Conservation (phyloP, 768 basidiomycete species). For the Boletus rubroflammeus region DNA sequence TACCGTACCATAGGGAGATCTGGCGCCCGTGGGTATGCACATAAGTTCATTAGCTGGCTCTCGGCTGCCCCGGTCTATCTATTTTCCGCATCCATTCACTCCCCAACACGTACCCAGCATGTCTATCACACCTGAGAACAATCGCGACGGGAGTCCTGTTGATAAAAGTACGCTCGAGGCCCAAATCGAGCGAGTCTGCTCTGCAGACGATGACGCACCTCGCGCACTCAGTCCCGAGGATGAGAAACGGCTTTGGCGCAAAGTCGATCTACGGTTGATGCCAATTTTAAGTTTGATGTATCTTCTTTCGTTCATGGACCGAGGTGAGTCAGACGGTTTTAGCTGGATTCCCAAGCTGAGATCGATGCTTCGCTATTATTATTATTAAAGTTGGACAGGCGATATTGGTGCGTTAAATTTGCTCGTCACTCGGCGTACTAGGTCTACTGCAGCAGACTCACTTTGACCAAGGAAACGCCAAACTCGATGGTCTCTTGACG, state of each 20-base stretch:
- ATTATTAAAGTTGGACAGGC: slow-evolving; percentile 31
- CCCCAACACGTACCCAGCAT: neutral
- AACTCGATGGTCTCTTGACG: slow-evolving; percentile 55
- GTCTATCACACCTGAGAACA: neutral
- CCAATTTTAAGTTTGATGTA: slow-evolving; percentile 60
- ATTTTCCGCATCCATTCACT: too few species aligned
- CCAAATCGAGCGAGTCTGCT: neutral
- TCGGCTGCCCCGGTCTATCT: neutral
- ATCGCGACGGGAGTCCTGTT: neutral
- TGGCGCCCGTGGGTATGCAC: neutral
- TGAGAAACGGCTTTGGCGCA: slow-evolving; percentile 53
- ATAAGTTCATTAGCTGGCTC: neutral
- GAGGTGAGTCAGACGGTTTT: slow-evolving; percentile 37
- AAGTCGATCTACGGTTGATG: slow-evolving; percentile 56
- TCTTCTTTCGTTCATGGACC: slow-evolving; percentile 60
- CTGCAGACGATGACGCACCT: neutral
- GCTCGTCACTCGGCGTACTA: neutral
- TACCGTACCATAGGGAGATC: too few species aligned
- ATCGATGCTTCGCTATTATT: neutral
- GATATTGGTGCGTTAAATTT: slow-evolving; percentile 49
- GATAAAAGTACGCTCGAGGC: neutral
- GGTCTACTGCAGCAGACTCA: neutral
- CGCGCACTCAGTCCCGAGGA: slow-evolving; percentile 31
- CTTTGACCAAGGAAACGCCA: slow-evolving; percentile 50
- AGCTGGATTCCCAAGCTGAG: neutral